Evolutionary conservation across 352 stramenopile species (phyloP).

Genomic region (Phytophthora pistaciae): DNA sequence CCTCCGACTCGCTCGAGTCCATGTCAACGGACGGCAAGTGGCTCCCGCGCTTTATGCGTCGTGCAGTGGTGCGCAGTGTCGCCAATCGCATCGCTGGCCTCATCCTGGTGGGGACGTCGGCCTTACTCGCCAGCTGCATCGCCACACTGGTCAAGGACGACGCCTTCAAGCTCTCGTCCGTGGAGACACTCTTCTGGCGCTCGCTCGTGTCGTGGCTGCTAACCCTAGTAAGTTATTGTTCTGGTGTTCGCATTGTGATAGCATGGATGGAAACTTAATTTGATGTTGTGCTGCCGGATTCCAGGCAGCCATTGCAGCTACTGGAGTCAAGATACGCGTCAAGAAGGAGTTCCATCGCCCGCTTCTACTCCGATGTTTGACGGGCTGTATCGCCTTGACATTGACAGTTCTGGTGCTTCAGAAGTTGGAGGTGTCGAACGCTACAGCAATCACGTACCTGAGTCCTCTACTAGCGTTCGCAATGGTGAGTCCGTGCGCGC

Average conservation of each 20-base stretch:
- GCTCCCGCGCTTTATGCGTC: conserved; percentile 44
- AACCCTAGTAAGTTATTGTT: conserved; percentile 46
- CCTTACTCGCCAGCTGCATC: conserved; percentile 69
- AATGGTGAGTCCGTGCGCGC: conserved; percentile 36
- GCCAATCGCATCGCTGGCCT: conserved; percentile 41
- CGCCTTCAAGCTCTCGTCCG: conserved; percentile 55
- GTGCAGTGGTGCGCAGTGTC: conserved; percentile 33
- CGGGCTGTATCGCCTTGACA: conserved; percentile 55
- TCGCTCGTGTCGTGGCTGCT: conserved; percentile 62
- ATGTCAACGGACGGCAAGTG: conserved; percentile 35
- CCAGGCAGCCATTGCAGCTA: conserved; percentile 50
- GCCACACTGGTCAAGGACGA: conserved; percentile 67
- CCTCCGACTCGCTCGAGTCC: conserved; percentile 35
- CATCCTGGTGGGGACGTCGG: conserved; percentile 58
- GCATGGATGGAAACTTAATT: not conserved
- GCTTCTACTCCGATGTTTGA: conserved; percentile 50
- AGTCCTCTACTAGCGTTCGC: conserved; percentile 72
- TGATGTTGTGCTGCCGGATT: not conserved
- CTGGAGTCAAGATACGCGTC: conserved; percentile 40
- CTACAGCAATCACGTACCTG: conserved; percentile 69
- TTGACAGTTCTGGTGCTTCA: conserved; percentile 67
- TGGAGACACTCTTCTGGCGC: conserved; percentile 79
- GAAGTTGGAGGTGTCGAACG: conserved; percentile 69
- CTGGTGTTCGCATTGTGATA: not conserved
- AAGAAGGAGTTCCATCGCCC: conserved; percentile 42